A percentile compares a stretch with the other conserved stretches of the same genome.
These are phyloP conservation scores for Talaromyces albobiverticillius DNA, from an alignment of 2,329 filamentous ascomycete genomes.

Conservation along the genomic window DNA sequence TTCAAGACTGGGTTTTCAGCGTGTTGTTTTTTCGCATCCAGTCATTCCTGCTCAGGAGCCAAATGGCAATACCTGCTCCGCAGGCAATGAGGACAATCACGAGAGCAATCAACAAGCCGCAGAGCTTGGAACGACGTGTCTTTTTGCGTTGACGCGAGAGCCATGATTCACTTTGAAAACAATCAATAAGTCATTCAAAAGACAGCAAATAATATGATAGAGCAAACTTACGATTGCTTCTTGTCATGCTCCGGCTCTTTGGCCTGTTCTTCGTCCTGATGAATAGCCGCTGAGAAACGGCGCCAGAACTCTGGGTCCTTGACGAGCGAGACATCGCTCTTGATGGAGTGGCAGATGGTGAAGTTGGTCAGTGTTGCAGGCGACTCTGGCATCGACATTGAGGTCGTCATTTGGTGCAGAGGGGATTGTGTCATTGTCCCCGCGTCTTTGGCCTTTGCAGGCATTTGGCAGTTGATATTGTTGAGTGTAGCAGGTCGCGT, in stretches of 20 bases:
- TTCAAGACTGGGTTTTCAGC: neutral
- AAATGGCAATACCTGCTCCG: conserved; percentile 44
- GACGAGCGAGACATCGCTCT: conserved; percentile 23
- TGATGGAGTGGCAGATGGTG: conserved; percentile 12
- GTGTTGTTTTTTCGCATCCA: conserved; percentile 24
- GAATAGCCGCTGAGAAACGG: conserved; percentile 58
- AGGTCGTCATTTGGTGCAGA: neutral
- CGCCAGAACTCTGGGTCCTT: conserved; percentile 60
- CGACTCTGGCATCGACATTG: conserved; percentile 1
- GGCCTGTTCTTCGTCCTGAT: conserved; percentile 50
- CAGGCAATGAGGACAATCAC: conserved; percentile 37
- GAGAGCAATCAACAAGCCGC: conserved; percentile 34
- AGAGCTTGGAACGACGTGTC: conserved; percentile 45
- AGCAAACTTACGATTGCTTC: conserved; percentile 14
- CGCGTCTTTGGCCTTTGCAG: too few relatives aligned
- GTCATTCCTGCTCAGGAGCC: conserved; percentile 40
- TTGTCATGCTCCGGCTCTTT: conserved; percentile 18
- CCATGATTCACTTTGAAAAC: conserved; percentile 49
- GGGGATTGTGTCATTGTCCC: conserved; percentile 4
- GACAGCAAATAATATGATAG: neutral
- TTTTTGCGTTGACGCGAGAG: conserved; percentile 52
- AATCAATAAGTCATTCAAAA: conserved; percentile 7
- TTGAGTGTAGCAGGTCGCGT: neutral
- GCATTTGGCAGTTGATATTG: neutral
- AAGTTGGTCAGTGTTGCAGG: conserved; percentile 12